phyloP scores from a whole-genome alignment of 257 asterid species.

The Prunella vulgaris region DNA sequence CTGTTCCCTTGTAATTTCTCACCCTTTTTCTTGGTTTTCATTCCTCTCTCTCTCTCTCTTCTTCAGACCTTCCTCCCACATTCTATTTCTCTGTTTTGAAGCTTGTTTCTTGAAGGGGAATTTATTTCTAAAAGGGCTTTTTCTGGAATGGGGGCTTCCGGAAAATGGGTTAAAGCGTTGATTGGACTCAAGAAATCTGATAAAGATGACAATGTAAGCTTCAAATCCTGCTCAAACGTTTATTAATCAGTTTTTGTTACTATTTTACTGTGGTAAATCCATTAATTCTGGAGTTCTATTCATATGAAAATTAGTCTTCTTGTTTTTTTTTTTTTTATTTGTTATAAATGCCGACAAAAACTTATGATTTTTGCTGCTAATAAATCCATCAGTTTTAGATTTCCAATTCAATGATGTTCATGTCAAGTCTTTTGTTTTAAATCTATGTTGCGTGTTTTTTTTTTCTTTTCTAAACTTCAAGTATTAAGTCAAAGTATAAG shows the following conservation, averaged over 20 bases:
- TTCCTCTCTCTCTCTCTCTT: background rate
- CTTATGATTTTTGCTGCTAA: background rate
- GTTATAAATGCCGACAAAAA: background rate
- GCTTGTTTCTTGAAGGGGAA: background rate
- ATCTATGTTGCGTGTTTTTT: no score
- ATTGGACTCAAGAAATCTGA: slow-evolving; percentile 74
- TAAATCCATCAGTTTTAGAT: background rate
- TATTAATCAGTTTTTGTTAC: background rate
- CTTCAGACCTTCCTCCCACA: background rate
- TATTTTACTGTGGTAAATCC: background rate
- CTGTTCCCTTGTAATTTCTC: background rate
- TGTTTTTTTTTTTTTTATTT: background rate
- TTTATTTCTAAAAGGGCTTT: slow-evolving; percentile 15
- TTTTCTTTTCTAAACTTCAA: no score
- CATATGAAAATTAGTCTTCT: background rate
- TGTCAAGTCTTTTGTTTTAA: no score
- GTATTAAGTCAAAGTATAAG: background rate
- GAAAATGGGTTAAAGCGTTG: slow-evolving; percentile 83
- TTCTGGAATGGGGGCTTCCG: slow-evolving; percentile 73
- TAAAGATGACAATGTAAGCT: slow-evolving; percentile 72
- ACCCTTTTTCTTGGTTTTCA: background rate
- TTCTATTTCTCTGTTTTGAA: background rate
- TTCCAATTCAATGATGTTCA: no score
- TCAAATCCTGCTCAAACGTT: background rate
- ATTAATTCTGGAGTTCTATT: background rate